A percentile compares a stretch with the other conserved stretches of the same genome.
These are phyloP conservation scores for Pythium biforme DNA, from an alignment of 352 stramenopile species.

Conservation along the genomic window DNA sequence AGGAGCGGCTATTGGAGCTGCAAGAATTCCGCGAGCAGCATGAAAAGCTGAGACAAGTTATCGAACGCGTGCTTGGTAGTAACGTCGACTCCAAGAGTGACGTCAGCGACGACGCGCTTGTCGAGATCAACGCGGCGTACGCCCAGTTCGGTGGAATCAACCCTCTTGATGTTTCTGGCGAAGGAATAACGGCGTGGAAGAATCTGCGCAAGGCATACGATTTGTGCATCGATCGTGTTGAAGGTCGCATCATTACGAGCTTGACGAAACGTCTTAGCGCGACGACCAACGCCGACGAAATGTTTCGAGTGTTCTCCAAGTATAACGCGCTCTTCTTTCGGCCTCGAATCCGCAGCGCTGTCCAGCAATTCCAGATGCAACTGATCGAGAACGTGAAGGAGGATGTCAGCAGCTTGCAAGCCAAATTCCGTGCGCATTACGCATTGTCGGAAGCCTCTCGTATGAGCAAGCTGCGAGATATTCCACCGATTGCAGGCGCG, in stretches of 20 bases:
- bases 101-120: constrained; percentile 75
- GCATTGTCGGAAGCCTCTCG: constrained; percentile 94
- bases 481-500: constrained; percentile 96
- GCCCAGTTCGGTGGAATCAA: constrained; percentile 74
- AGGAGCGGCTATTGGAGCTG: constrained; percentile 87
- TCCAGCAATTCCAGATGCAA: constrained; percentile 99
- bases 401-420: constrained; percentile 95
- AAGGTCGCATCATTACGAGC: constrained; percentile 90
- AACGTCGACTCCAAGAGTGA: constrained; percentile 50
- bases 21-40: constrained; percentile 91
- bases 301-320: constrained; percentile 96
- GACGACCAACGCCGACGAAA: constrained; percentile 93
- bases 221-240: constrained; percentile 89
- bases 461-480: constrained; percentile 95
- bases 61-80: constrained; percentile 79
- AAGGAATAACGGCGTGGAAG: constrained; percentile 82
- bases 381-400: constrained; percentile 98
- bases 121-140: constrained; percentile 90
- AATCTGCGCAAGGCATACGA: constrained; percentile 90
- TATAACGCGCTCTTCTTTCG: constrained; percentile 98
- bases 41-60: constrained; percentile 87
- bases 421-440: constrained; percentile 94
- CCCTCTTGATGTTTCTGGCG: constrained; percentile 83
- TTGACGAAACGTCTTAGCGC: constrained; percentile 85
- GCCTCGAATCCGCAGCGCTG: constrained; percentile 92